Base-by-base conservation (phyloP, 305 asterid genomes). In the Caryopteris hybrid region DNA sequence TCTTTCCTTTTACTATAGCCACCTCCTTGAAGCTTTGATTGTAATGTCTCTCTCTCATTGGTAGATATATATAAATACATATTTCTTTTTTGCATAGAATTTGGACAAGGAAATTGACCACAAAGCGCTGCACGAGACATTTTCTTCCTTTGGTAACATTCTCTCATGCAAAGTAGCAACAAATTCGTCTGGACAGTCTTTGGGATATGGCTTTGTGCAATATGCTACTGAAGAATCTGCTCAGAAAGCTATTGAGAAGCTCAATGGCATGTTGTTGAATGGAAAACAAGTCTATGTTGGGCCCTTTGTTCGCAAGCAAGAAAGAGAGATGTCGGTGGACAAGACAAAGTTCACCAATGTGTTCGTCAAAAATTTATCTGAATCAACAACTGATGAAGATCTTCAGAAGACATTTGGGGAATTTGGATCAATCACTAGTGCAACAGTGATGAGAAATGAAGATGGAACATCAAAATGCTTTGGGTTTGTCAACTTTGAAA, bases 171-270 rank as follows among this genome's bases (percentile, higher is more conserved):
- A 95, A 80, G 82, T 95, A 34, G 95, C 88, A 2, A 92, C 92
- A 10, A 86, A 89, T 75, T 65, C 84, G 58, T 79, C 85, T 66
- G 98, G 99, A 34, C 91, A 86, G 71, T 95, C 98, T 25, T 68
- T 79, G 89, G 99, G 99, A 23, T 86, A 89, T 78, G 98, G 99
- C n/a, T 91, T 88, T 74, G 99, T 95, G 80, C 99, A 95, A 73
- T 95, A 81, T 64, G 86, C 79, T 43, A 78, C 58, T 52, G 97
- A 91, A 61, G 97, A 95, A 73, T 86, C 97, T 63, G 97, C 92
- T 21, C 96, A 81, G 75, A 82, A 75, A 38, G 98, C 99, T 72
- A 91, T 95, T 42, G 92, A 88, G 73, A 83, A 86, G 75, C 88
- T 95, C 33, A 88, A 95, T 71, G 99, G 99, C 52, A 89, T 91